phyloP scores from a whole-genome alignment of 768 basidiomycete genomes.

The Auricularia sp. region DNA sequence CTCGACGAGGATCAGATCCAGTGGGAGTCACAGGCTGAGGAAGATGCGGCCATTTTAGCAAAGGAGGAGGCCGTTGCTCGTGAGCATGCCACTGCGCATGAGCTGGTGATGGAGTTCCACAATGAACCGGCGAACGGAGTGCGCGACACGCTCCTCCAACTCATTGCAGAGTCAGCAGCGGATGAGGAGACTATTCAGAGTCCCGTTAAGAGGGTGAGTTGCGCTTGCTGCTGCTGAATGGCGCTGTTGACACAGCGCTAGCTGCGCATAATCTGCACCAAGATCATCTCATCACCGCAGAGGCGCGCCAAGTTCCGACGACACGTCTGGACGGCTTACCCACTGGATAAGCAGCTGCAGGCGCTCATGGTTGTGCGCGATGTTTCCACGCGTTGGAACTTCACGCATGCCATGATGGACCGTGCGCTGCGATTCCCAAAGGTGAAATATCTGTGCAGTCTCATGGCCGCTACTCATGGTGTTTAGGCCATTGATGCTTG shows the following conservation, averaged over 20 bases:
- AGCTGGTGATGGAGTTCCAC: no score
- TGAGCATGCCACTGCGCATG: no score
- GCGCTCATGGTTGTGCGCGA: conserved; percentile 23
- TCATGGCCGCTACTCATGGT: not conserved
- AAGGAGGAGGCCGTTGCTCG: not conserved
- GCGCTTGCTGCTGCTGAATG: not conserved
- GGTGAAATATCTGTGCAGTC: conserved; percentile 13
- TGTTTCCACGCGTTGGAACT: conserved; percentile 26
- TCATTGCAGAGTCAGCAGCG: not conserved
- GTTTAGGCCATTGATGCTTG: conserved; percentile 25
- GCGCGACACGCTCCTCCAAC: not conserved
- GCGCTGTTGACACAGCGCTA: conserved; percentile 7
- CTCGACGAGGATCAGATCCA: conserved; percentile 14
- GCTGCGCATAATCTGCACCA: conserved; percentile 22
- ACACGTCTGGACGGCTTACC: conserved; percentile 9
- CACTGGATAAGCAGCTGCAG: conserved; percentile 4
- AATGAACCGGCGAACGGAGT: not conserved
- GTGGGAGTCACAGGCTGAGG: conserved; percentile 10
- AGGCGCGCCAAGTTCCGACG: conserved; percentile 16
- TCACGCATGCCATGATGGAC: conserved; percentile 25
- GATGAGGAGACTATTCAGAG: conserved; percentile 4
- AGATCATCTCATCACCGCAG: conserved; percentile 25
- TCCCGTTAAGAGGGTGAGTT: conserved; percentile 11
- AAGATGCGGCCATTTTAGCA: not conserved
- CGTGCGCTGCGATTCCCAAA: conserved; percentile 16